These are phyloP conservation scores for Sphagnum contortum DNA, from an alignment of 225 moss, liverwort and hornwort genomes.

Conservation along the genomic window DNA sequence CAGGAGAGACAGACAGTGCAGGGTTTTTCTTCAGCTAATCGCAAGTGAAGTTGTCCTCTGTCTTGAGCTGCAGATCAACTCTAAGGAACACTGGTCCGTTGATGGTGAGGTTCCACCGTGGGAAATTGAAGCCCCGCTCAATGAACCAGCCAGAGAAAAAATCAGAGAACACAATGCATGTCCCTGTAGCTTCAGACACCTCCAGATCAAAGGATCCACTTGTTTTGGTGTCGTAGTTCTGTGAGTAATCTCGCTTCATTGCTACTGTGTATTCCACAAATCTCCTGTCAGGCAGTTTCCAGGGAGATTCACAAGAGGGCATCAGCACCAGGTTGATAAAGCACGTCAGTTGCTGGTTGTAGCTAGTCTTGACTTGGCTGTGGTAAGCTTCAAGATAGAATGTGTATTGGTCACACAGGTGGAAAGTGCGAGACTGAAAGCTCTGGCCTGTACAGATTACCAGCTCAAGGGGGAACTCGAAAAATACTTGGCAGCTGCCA, in stretches of 20 bases:
- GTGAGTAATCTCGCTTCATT: constrained; percentile 74
- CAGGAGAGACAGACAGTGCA: too few species aligned
- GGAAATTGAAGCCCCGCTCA: constrained; percentile 57
- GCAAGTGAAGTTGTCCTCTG: background rate
- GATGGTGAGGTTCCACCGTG: constrained; percentile 78
- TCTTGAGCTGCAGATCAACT: constrained; percentile 51
- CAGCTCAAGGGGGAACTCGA: constrained; percentile 72
- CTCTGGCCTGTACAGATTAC: constrained; percentile 78
- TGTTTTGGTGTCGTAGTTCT: constrained; percentile 61
- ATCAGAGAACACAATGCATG: constrained; percentile 56
- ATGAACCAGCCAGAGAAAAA: constrained; percentile 82
- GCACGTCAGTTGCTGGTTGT: constrained; percentile 66
- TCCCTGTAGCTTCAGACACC: constrained; percentile 35
- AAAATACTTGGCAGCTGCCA: constrained; percentile 64
- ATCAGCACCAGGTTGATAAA: constrained; percentile 55
- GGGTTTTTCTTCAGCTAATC: too few species aligned
- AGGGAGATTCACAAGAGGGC: constrained; percentile 19
- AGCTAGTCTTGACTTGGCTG: constrained; percentile 65
- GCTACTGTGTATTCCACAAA: constrained; percentile 68
- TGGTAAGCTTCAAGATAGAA: constrained; percentile 81
- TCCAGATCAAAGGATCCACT: constrained; percentile 40
- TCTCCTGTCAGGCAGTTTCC: constrained; percentile 18
- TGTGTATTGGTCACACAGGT: constrained; percentile 51
- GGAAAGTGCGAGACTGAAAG: constrained; percentile 66
- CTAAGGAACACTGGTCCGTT: constrained; percentile 73